Evolutionary conservation across 1,284 basidiomycete genomes (phyloP).

Genomic region (Boletellus deceptivus): DNA sequence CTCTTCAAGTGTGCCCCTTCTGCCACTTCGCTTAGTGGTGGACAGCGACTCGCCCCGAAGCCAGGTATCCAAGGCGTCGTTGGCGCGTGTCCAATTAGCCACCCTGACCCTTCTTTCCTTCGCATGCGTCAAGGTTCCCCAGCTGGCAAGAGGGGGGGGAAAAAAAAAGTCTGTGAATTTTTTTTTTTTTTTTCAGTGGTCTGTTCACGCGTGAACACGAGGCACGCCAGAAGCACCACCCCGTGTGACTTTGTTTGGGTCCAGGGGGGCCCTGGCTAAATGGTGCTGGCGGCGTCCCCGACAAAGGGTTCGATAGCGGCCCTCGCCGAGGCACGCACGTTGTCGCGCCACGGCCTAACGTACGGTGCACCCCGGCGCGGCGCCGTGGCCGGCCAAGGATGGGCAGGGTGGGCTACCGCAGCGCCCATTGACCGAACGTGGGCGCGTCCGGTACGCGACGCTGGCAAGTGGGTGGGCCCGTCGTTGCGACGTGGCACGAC

Average conservation of each 20-base stretch:
- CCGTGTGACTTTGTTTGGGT: slow-evolving; percentile 22
- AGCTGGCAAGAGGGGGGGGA: neutral
- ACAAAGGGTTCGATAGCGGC: neutral
- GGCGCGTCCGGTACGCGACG: too few species aligned
- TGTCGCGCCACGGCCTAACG: neutral
- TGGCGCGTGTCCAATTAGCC: slow-evolving; percentile 14
- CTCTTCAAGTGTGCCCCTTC: neutral
- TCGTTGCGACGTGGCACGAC: too few species aligned
- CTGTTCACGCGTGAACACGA: slow-evolving; percentile 20
- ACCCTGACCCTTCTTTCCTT: slow-evolving; percentile 22
- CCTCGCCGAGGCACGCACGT: neutral
- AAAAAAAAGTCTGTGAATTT: slow-evolving; percentile 2
- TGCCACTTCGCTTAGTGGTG: slow-evolving; percentile 20
- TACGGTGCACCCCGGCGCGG: neutral
- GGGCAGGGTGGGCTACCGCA: neutral
- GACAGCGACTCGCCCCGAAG: slow-evolving; percentile 10
- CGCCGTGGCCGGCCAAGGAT: neutral
- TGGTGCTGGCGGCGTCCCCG: slow-evolving; percentile 3
- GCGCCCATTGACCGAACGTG: too few species aligned
- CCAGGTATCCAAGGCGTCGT: slow-evolving; percentile 13
- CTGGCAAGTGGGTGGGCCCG: too few species aligned
- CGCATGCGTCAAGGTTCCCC: slow-evolving; percentile 22
- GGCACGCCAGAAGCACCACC: slow-evolving; percentile 29
- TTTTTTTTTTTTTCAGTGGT: neutral
- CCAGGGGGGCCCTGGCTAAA: slow-evolving; percentile 16